phyloP scores from a whole-genome alignment of 768 basidiomycete genomes.

The Podaxis sp. region DNA sequence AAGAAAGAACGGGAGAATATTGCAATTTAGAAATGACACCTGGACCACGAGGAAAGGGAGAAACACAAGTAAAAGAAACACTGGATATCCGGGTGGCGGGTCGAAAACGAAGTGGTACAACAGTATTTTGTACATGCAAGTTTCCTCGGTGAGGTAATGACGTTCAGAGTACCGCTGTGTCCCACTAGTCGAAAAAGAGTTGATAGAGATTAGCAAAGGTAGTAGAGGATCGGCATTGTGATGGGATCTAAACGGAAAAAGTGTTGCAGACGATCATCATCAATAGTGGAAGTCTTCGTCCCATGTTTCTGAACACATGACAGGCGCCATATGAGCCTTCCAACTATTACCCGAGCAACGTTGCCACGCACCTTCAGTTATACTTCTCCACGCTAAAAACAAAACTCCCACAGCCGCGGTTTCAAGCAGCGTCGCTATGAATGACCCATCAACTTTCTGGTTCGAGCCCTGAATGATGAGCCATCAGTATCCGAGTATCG shows the following conservation, averaged over 20 bases:
- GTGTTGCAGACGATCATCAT: background rate
- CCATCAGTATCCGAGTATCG: background rate
- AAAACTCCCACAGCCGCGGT: slow-evolving; percentile 68
- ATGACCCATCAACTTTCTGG: slow-evolving; percentile 79
- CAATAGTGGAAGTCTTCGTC: slow-evolving; percentile 30
- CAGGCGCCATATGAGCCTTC: background rate
- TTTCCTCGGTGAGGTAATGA: background rate
- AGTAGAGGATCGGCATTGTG: background rate
- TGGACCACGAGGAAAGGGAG: background rate
- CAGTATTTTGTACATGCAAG: background rate
- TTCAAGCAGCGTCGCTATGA: slow-evolving; percentile 83
- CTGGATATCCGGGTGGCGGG: background rate
- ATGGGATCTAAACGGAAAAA: background rate
- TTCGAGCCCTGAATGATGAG: slow-evolving; percentile 51
- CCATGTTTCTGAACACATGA: slow-evolving; percentile 28
- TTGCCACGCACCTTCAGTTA: slow-evolving; percentile 74
- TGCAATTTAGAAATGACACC: background rate
- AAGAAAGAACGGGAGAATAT: background rate
- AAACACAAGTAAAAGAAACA: background rate
- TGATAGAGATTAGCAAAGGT: background rate
- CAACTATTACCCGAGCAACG: background rate
- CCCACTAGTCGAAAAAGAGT: background rate
- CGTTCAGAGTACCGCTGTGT: background rate
- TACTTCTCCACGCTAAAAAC: slow-evolving; percentile 82
- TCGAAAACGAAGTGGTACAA: background rate